Evolutionary conservation across 164 flowering plant species (phyloP).

Genomic region (Buxus sempervirens): DNA sequence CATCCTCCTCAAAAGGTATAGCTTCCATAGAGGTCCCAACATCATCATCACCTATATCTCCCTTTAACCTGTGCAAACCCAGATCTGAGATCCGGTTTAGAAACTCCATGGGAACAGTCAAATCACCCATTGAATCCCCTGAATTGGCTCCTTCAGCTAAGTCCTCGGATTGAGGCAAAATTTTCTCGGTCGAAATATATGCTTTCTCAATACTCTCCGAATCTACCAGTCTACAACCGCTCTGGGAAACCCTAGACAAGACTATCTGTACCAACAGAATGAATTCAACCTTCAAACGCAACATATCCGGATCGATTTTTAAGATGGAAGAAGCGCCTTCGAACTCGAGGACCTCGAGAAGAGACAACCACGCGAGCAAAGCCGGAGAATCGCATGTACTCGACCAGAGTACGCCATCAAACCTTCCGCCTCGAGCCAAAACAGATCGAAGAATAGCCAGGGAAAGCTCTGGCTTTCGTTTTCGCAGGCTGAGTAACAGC

Average conservation of each 20-base stretch:
- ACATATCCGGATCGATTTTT: conserved; percentile 46
- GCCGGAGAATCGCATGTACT: conserved; percentile 63
- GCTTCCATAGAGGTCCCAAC: not conserved
- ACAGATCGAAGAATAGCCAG: conserved; percentile 60
- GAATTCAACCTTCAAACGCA: conserved; percentile 69
- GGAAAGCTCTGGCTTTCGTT: conserved; percentile 59
- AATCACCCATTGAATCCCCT: conserved; percentile 25
- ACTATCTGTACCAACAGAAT: conserved; percentile 50
- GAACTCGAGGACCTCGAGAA: conserved; percentile 59
- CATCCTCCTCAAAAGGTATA: conserved; percentile 42
- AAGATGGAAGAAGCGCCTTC: conserved; percentile 40
- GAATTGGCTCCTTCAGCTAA: conserved; percentile 25
- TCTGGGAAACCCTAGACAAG: conserved; percentile 39
- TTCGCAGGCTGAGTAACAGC: conserved; percentile 50
- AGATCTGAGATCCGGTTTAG: conserved; percentile 44
- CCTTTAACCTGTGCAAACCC: conserved; percentile 53
- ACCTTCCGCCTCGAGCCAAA: conserved; percentile 54
- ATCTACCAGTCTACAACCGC: conserved; percentile 19
- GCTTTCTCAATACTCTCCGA: conserved; percentile 27
- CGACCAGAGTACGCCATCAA: conserved; percentile 50
- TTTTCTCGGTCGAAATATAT: conserved; percentile 16
- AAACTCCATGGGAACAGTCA: conserved; percentile 31
- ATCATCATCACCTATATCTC: conserved; percentile 21
- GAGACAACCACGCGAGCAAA: conserved; percentile 58
- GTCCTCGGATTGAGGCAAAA: conserved; percentile 28